Evolutionary conservation across 768 basidiomycete species (phyloP).

Genomic region (Boletales sp.): DNA sequence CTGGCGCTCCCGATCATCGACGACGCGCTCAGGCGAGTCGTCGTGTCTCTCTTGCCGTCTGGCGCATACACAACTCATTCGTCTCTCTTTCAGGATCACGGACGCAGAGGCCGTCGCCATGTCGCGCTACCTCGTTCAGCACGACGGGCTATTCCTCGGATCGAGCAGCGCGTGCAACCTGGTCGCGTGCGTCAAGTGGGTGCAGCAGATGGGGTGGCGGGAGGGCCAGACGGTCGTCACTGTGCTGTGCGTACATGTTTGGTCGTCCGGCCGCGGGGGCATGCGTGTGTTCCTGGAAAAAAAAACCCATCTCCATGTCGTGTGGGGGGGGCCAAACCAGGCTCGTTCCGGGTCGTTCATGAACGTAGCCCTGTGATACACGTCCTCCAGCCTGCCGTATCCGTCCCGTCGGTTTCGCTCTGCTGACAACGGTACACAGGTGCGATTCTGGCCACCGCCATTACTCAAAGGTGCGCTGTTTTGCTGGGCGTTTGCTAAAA

Average conservation of each 20-base stretch:
- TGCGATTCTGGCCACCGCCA: conserved; percentile 92
- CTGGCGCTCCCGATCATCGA: conserved; percentile 81
- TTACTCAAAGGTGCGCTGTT: conserved; percentile 75
- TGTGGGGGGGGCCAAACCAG: too few species aligned
- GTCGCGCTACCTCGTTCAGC: conserved; percentile 86
- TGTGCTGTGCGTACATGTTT: conserved; percentile 57
- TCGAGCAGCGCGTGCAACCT: conserved; percentile 97
- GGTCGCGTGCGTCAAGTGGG: conserved; percentile 83
- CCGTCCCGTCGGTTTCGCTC: too few species aligned
- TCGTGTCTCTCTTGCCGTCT: too few species aligned
- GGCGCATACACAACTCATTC: background rate
- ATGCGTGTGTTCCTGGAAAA: too few species aligned
- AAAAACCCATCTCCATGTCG: too few species aligned
- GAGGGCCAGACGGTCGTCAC: conserved; percentile 78
- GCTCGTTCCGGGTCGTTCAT: too few species aligned
- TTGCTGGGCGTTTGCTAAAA: too few species aligned
- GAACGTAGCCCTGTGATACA: too few species aligned
- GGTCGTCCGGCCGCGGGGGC: too few species aligned
- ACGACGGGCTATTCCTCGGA: conserved; percentile 92
- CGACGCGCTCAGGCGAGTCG: conserved; percentile 65
- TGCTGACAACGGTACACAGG: conserved; percentile 31
- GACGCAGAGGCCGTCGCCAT: conserved; percentile 95
- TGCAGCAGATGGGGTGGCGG: conserved; percentile 63
- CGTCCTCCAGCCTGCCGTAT: too few species aligned
- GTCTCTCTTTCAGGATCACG: conserved; percentile 55